These are phyloP conservation scores for Aspergillus latus DNA, from an alignment of 2,329 filamentous ascomycete genomes.

Conservation along the genomic window DNA sequence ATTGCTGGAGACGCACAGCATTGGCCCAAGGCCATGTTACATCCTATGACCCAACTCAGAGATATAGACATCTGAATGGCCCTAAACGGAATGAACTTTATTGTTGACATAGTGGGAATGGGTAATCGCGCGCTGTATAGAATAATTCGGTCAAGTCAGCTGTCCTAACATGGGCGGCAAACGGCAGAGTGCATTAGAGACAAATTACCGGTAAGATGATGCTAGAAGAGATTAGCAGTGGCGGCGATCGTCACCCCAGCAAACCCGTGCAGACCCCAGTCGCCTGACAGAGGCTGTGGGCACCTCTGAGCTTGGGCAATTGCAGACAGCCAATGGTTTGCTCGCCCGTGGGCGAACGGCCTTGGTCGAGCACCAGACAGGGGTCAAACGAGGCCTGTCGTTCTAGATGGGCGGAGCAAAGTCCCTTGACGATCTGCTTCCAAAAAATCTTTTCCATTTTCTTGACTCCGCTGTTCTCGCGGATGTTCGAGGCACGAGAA, in stretches of 20 bases:
- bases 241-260: conserved; percentile 32
- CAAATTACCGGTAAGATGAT: conserved; percentile 32
- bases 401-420: conserved; percentile 19
- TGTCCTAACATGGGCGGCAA: conserved; percentile 32
- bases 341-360: conserved; percentile 15
- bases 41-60: conserved; percentile 25
- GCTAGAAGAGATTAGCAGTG: conserved; percentile 33
- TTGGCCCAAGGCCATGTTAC: conserved; percentile 34
- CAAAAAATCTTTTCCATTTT: conserved; percentile 1
- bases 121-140: conserved; percentile 23
- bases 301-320: conserved; percentile 30
- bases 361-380: conserved; percentile 17
- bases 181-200: conserved; percentile 35
- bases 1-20: conserved; percentile 26
- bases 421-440: conserved; percentile 17
- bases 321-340: conserved; percentile 27
- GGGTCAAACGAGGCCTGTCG: conserved; percentile 19
- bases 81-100: conserved; percentile 23
- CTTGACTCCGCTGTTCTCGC: background rate
- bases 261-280: conserved; percentile 37
- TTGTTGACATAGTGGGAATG: conserved; percentile 17
- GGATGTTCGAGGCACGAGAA: conserved; percentile 27
- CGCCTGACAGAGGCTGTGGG: conserved; percentile 31
- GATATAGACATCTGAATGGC: conserved; percentile 29
- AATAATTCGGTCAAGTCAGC: conserved; percentile 30